Conservation (phyloP, 192 early-diverging fungal species). For the Linnemannia hyalina region DNA sequence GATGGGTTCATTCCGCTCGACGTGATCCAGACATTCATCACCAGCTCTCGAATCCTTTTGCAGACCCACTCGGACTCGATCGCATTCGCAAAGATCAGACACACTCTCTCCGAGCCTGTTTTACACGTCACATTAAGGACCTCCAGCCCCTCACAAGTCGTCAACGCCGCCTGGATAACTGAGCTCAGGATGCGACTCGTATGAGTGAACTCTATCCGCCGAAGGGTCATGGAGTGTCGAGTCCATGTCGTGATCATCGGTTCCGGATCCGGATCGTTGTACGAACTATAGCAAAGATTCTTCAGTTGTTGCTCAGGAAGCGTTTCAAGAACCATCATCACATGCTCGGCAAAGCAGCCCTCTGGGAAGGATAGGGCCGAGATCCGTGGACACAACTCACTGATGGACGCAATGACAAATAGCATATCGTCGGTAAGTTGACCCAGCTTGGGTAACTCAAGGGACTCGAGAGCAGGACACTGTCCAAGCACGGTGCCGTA, state of each 20-base stretch:
- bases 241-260: not conserved
- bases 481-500: not conserved
- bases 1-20: not conserved
- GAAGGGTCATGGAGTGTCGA: not conserved
- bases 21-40: not conserved
- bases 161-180: not conserved
- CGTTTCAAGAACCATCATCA: not conserved
- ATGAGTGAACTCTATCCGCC: not conserved
- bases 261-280: not conserved
- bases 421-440: not conserved
- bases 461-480: not conserved
- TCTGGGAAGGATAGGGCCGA: not conserved
- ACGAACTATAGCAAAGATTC: not conserved
- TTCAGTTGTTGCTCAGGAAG: not conserved
- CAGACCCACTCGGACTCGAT: not conserved
- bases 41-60: not conserved
- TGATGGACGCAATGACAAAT: not conserved
- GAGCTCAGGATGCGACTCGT: not conserved
- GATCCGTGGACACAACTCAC: not conserved
- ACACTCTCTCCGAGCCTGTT: not conserved
- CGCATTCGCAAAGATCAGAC: not conserved
- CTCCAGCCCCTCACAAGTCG: slow-evolving; percentile 1
- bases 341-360: not conserved
- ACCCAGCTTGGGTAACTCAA: not conserved
- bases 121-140: not conserved